Evolutionary conservation across 257 asterid genomes (phyloP).

Genomic region (Nicotiana obtusifolia): DNA sequence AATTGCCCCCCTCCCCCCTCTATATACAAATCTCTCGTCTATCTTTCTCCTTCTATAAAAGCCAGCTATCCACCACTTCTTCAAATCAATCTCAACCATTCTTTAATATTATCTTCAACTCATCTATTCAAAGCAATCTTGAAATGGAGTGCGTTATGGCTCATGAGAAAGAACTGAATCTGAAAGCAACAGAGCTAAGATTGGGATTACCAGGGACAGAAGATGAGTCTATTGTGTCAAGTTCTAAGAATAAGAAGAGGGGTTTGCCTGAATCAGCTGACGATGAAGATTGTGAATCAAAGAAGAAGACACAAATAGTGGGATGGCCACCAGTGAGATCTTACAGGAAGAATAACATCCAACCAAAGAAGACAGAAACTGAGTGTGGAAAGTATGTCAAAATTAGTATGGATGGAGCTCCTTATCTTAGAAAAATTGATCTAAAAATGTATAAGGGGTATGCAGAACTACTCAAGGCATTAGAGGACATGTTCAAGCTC

Average conservation of each 20-base stretch:
- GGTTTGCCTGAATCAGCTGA: constrained; percentile 36
- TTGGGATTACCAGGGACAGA: constrained; percentile 54
- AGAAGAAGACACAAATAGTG: constrained; percentile 36
- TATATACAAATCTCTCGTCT: neutral
- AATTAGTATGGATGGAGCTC: constrained; percentile 91
- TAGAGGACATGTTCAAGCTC: constrained; percentile 80
- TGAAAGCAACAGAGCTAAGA: constrained; percentile 55
- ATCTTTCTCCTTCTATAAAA: neutral
- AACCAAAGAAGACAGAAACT: constrained; percentile 22
- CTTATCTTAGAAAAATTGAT: constrained; percentile 79
- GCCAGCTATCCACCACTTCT: neutral
- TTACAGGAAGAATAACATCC: constrained; percentile 44
- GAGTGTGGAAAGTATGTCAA: constrained; percentile 59
- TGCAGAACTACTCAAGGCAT: constrained; percentile 42
- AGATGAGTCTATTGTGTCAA: constrained; percentile 11
- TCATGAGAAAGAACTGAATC: constrained; percentile 29
- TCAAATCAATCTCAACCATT: neutral
- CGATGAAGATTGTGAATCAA: constrained; percentile 23
- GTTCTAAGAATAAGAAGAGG: constrained; percentile 36
- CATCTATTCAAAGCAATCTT: neutral
- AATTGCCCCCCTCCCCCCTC: neutral
- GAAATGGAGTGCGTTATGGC: constrained; percentile 26
- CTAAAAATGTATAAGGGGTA: constrained; percentile 52
- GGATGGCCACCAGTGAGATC: constrained; percentile 74
- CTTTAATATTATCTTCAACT: neutral